Percentiles rank a stretch among this genome's conserved stretches.
These are phyloP conservation scores for Pyrrhoderma lamaoense DNA, from an alignment of 1,284 basidiomycete genomes.

Conservation along the genomic window DNA sequence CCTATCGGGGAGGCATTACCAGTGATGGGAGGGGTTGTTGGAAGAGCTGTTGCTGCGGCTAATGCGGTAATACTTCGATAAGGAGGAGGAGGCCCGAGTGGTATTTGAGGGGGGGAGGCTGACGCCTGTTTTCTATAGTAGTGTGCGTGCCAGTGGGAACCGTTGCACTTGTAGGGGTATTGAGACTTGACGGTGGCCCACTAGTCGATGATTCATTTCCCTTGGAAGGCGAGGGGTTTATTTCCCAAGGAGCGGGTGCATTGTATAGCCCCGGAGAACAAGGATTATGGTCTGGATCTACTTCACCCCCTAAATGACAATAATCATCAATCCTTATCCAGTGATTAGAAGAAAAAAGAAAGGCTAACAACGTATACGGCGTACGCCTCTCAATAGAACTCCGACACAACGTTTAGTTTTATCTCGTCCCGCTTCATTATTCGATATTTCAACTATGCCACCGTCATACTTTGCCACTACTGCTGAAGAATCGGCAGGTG, in stretches of 20 bases:
- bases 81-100: slow-evolving; percentile 2
- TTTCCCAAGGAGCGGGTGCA: slow-evolving; percentile 2
- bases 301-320: slow-evolving; percentile 1
- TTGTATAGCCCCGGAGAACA: slow-evolving; percentile 13
- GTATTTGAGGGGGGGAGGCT: slow-evolving; percentile 1
- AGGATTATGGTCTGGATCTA: slow-evolving; percentile 10
- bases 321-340: not conserved
- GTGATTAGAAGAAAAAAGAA: not conserved
- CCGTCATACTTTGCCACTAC: slow-evolving; percentile 45
- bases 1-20: not conserved
- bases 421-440: slow-evolving; percentile 12
- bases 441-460: slow-evolving; percentile 16
- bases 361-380: slow-evolving; percentile 9
- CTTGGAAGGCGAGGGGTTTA: slow-evolving; percentile 2
- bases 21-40: slow-evolving; percentile 4
- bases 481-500: slow-evolving; percentile 43
- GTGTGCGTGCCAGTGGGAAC: not conserved
- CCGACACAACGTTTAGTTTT: slow-evolving; percentile 15
- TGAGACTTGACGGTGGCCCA: not conserved
- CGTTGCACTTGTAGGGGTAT: slow-evolving; percentile 5
- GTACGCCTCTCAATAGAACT: slow-evolving; percentile 11
- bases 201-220: not conserved
- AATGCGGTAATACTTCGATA: not conserved
- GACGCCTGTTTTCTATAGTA: not conserved
- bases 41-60: not conserved